Base-by-base conservation (phyloP, 495 filamentous ascomycete species). In the Melanomma pulvis-pyrius region DNA sequence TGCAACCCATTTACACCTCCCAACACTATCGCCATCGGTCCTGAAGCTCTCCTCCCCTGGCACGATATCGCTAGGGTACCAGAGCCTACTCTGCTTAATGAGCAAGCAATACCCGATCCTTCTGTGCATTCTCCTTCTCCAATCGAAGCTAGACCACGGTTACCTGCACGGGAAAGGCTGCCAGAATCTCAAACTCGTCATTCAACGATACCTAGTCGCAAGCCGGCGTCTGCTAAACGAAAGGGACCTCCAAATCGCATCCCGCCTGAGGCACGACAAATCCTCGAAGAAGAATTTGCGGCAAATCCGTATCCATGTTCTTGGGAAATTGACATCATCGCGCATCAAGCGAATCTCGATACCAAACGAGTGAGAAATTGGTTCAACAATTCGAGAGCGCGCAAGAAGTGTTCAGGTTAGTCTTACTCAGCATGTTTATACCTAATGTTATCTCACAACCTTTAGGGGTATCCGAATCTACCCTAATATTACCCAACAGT, bases 321-420 rank as follows among this genome's bases (percentile, higher is more conserved):
- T 2, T 65, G 57, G 50, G 68, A 70, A 24, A 46, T 70, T 24
- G 68, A 70, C 26, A 59, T 62, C 34, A 70, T 70, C 12, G 68
- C 62, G 1, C 62, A 66, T 13, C 57, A 62, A 44, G 39, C 59
- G 5, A 62, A 66, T 1, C 44, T 66, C 0, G 68, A 70, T 21
- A 41, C 32, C 4, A 70, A 70, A 47, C 22, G 34, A 7, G 68
- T 66, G 21, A 36, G 53, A 12, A 70, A 55, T 39, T 70, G 68
- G 68, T 70, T 62, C 57, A 70, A 70, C 46, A 70, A 70, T 26
- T 48, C 62, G 29, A 61, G 68, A 28, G 56, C 68, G n/a, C 62
- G 68, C 21, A 65, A 59, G 44, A 46, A 59, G 21, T 13, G 11
- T 21, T 11, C 39, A 24, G 50, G 60, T 64, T 0, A 59, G 60